Evolutionary conservation across 2,329 filamentous ascomycete genomes (phyloP), one percentile per base, ranked within the genome.

Genomic region (Fusarium caatingaense): DNA sequence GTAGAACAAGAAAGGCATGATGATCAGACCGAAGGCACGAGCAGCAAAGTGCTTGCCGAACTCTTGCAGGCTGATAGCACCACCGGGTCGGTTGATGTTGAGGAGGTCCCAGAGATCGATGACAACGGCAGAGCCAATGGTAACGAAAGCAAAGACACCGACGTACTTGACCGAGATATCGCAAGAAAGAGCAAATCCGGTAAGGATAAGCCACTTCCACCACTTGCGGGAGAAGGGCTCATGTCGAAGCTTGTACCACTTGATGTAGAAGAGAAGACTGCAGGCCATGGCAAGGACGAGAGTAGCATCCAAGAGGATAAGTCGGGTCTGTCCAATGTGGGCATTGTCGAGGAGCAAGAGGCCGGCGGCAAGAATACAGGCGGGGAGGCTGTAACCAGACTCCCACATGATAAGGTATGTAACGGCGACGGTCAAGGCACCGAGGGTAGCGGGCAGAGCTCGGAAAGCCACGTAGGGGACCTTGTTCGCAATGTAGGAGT

Each of bases 391-490:
- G 83, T 99, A 99, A 69, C 94, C 96, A 51, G 96, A 98, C 83
- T 99, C 96, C 96, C 96, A 99, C 96, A 99, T 99, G 81, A 97
- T 99, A 79, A 97, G 83, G 81, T 97, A 99, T 60, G 93, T 91
- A 49, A 95, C 92, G n/a, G 94, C 92, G 54, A 99, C 93, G 13
- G 96, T 99, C 73, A 99, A 84, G 60, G 96, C 92, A 72, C 96
- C 96, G 74, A 98, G 89, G 51, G 96, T 88, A 64, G 96, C 96
- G 44, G 96, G 96, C 85, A 99, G 89, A 47, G 94, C 92, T 74
- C 96, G 93, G 84, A 97, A 97, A 67, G 96, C 94, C 68, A 99
- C 92, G 80, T 99, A 99, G 40, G 96, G 96, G 44, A 99, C 94
- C 79, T 97, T 96, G 86, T 99, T 98, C 64, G 91, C 88, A 76